Conservation (phyloP, 495 filamentous ascomycete genomes). For the Friedmanniomyces simplex region DNA sequence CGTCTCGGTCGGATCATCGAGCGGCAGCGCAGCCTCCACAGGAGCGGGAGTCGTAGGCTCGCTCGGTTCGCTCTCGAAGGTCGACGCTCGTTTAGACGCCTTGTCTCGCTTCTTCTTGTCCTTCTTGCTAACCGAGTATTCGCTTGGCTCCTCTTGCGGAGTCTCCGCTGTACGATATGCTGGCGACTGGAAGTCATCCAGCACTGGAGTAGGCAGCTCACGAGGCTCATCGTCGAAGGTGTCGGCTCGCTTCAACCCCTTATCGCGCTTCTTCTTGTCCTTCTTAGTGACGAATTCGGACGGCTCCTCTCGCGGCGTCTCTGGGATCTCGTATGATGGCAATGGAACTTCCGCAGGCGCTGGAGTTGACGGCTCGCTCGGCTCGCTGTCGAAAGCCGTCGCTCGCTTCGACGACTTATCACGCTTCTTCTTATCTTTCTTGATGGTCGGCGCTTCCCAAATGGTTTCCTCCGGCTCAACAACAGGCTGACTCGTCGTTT, state of each 20-base stretch:
- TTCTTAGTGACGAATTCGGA: conserved; percentile 16
- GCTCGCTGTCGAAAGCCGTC: neutral
- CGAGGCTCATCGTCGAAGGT: neutral
- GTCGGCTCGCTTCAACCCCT: neutral
- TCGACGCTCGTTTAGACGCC: neutral
- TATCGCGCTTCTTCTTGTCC: conserved; percentile 23
- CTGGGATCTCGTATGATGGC: neutral
- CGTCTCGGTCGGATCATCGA: neutral
- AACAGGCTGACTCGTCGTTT: neutral
- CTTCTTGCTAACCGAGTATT: neutral
- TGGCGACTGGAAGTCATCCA: no score
- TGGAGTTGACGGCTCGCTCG: neutral
- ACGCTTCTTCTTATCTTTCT: conserved; percentile 23
- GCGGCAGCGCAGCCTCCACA: neutral
- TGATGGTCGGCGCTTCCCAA: conserved; percentile 18
- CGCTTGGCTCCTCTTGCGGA: neutral
- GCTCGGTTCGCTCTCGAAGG: neutral
- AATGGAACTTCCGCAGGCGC: neutral
- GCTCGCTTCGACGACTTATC: conserved; percentile 10
- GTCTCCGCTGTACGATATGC: neutral
- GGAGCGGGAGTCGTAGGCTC: neutral
- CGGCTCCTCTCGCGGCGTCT: neutral
- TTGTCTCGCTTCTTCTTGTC: conserved; percentile 18
- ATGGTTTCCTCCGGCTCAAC: neutral
- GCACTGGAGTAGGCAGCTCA: neutral